Conservation (phyloP, 129 eudicot species). For the Flaveria bidentis region DNA sequence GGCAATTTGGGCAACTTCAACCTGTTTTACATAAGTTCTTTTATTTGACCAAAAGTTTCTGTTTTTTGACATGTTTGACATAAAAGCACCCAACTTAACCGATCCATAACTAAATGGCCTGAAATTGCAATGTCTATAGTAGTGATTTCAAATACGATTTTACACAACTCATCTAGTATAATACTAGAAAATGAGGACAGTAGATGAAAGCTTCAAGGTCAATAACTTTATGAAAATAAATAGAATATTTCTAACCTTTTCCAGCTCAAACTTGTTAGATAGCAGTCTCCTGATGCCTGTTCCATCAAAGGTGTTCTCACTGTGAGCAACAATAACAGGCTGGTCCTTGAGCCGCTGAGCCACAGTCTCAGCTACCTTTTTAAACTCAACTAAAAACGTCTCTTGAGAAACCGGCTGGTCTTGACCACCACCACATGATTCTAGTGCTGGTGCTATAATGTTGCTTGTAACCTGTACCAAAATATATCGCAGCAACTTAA, state of each 20-base stretch:
- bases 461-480: constrained; percentile 67
- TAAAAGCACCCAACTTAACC: too few species aligned
- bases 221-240: neutral
- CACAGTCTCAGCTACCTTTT: constrained; percentile 49
- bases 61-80: too few species aligned
- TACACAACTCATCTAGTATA: too few species aligned
- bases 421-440: constrained; percentile 39
- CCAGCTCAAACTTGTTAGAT: constrained; percentile 87
- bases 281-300: constrained; percentile 69
- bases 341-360: constrained; percentile 78
- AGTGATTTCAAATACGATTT: too few species aligned
- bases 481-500: constrained; percentile 7
- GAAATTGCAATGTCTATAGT: too few species aligned
- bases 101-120: too few species aligned
- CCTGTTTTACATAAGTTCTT: too few species aligned
- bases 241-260: constrained; percentile 60
- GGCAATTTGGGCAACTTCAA: neutral
- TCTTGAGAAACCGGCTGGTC: constrained; percentile 58
- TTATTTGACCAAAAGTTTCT: too few species aligned
- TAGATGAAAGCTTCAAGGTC: neutral
- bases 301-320: constrained; percentile 87
- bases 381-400: constrained; percentile 62
- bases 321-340: constrained; percentile 97
- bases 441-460: constrained; percentile 66
- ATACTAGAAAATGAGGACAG: too few species aligned